Conservation (phyloP, 345 rosid genomes). For the Carallia pectinifolia region DNA sequence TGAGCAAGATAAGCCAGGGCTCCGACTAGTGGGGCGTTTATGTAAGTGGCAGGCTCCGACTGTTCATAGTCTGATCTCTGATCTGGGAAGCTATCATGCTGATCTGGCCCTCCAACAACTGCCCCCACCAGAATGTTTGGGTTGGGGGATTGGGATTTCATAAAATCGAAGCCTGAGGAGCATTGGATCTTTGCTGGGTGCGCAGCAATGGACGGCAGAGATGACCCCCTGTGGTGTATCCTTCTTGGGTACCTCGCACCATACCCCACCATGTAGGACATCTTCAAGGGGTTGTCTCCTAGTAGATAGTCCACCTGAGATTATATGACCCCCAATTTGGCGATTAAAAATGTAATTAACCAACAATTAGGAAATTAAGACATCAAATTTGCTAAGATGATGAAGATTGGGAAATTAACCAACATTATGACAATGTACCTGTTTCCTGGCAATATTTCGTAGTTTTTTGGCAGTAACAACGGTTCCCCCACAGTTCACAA, state of each 20-base stretch:
- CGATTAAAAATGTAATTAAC: neutral
- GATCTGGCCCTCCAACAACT: slow-evolving; percentile 28
- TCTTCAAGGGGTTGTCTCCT: slow-evolving; percentile 30
- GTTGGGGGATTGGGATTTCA: slow-evolving; percentile 24
- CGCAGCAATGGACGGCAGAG: slow-evolving; percentile 19
- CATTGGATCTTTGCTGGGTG: slow-evolving; percentile 29
- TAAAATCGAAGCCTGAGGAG: slow-evolving; percentile 20
- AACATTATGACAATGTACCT: slow-evolving; percentile 9
- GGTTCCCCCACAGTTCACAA: slow-evolving; percentile 52
- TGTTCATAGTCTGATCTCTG: slow-evolving; percentile 28
- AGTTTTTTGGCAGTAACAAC: slow-evolving; percentile 42
- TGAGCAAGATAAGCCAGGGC: slow-evolving; percentile 50
- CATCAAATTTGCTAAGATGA: neutral
- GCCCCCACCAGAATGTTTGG: slow-evolving; percentile 32
- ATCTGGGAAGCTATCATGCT: slow-evolving; percentile 27
- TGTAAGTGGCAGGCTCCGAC: slow-evolving; percentile 32
- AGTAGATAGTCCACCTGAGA: slow-evolving; percentile 29
- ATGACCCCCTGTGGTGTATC: slow-evolving; percentile 32
- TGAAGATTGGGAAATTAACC: too few relatives aligned
- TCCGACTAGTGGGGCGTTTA: slow-evolving; percentile 28
- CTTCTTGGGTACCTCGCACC: slow-evolving; percentile 27
- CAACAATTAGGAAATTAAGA: neutral
- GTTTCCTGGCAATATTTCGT: slow-evolving; percentile 51
- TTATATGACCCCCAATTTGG: neutral
- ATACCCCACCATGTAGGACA: slow-evolving; percentile 34